A percentile compares a stretch with the other conserved stretches of the same genome.
Conservation (phyloP, 2,329 filamentous ascomycete genomes). For the Sarocladium brachiariae region DNA sequence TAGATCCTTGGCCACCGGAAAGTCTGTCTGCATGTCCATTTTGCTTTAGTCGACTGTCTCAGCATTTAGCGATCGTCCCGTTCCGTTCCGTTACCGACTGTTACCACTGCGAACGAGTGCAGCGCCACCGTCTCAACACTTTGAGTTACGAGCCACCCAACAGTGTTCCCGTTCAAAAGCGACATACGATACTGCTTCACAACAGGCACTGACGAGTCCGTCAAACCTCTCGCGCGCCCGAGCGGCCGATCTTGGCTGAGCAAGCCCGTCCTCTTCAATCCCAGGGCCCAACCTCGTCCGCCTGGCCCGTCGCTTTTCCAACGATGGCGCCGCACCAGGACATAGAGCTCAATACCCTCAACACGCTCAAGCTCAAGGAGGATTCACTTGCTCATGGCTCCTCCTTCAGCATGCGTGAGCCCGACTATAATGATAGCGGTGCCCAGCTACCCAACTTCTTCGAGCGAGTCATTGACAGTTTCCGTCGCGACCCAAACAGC, state of each 20-base stretch:
- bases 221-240: neutral
- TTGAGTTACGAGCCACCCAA: too few relatives aligned
- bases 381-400: slow-evolving; percentile 46
- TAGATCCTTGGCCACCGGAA: too few relatives aligned
- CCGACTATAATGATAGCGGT: slow-evolving; percentile 33
- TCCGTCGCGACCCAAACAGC: slow-evolving; percentile 52
- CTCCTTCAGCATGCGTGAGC: slow-evolving; percentile 45
- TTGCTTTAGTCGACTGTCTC: neutral
- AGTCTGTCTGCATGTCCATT: too few relatives aligned
- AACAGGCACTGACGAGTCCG: neutral
- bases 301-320: neutral
- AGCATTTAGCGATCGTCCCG: neutral
- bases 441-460: slow-evolving; percentile 24
- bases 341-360: slow-evolving; percentile 51
- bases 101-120: too few relatives aligned
- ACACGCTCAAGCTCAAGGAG: slow-evolving; percentile 51
- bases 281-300: neutral
- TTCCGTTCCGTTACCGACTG: neutral
- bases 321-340: slow-evolving; percentile 33
- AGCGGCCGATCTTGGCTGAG: neutral
- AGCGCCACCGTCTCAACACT: too few relatives aligned
- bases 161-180: too few relatives aligned
- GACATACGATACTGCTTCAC: neutral
- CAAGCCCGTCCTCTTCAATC: neutral
- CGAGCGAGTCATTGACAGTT: slow-evolving; percentile 50